A percentile compares a stretch with the other conserved stretches of the same genome.
phyloP scores from a whole-genome alignment of 805 yeast genomes.

The Osmozyma mogii region DNA sequence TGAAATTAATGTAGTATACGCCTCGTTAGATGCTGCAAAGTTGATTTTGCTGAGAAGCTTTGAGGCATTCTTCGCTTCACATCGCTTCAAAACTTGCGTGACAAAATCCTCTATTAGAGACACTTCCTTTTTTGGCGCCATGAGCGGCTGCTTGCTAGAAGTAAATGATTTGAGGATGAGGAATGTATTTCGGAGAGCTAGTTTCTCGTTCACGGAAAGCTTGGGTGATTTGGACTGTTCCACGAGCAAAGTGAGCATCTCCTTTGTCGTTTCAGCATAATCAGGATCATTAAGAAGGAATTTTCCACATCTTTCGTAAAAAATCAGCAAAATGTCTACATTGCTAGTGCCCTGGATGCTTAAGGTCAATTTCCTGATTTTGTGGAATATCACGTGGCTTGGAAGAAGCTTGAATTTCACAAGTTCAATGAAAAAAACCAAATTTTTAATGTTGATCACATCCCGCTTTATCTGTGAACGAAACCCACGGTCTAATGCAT shows the following conservation, averaged over 20 bases:
- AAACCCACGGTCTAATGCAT: conserved; percentile 50
- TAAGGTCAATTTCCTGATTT: conserved; percentile 52
- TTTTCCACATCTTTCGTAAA: conserved; percentile 69
- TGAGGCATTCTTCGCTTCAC: not conserved
- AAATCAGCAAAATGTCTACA: conserved; percentile 58
- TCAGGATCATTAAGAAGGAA: conserved; percentile 52
- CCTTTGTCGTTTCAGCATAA: conserved; percentile 49
- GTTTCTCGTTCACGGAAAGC: conserved; percentile 46
- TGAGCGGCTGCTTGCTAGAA: conserved; percentile 1
- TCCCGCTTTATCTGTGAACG: conserved; percentile 50
- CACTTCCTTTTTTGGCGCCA: not conserved
- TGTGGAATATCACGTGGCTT: conserved; percentile 62
- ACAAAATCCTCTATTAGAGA: conserved; percentile 8
- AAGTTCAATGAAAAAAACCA: conserved; percentile 64
- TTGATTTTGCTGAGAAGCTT: conserved; percentile 33
- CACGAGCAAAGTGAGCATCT: conserved; percentile 52
- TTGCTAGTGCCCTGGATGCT: conserved; percentile 46
- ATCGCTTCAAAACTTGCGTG: conserved; percentile 6
- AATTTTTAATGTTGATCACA: conserved; percentile 45
- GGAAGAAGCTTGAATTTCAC: conserved; percentile 72
- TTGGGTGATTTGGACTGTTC: conserved; percentile 40
- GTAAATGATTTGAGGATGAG: conserved; percentile 42
- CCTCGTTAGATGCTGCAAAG: conserved; percentile 34
- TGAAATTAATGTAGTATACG: conserved; percentile 22
- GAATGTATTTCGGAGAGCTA: conserved; percentile 51